Evolutionary conservation across 1,139 yeast species (phyloP).

Genomic region (Yamadazyma dendronema): DNA sequence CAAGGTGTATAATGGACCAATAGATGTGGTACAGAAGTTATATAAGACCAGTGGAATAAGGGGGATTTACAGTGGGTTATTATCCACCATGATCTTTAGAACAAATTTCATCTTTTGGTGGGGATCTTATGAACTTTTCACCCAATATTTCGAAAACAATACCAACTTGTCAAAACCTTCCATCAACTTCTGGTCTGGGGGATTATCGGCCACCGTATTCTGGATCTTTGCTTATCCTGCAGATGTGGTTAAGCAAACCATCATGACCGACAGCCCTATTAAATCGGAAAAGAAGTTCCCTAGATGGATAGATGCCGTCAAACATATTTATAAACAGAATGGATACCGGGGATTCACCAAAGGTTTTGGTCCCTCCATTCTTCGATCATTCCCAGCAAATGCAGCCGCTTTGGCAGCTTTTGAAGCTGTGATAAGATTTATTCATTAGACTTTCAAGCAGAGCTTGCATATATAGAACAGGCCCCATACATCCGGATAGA

Average conservation of each 20-base stretch:
- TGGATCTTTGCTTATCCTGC: slow-evolving; percentile 91
- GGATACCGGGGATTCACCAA: slow-evolving; percentile 82
- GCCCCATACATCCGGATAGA: too few relatives aligned
- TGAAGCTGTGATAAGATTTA: slow-evolving; percentile 72
- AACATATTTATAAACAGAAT: slow-evolving; percentile 57
- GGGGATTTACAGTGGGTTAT: slow-evolving; percentile 74
- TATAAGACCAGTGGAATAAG: slow-evolving; percentile 61
- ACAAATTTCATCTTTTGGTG: slow-evolving; percentile 90
- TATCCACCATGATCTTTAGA: slow-evolving; percentile 85
- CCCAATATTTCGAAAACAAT: slow-evolving; percentile 62
- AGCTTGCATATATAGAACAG: neutral
- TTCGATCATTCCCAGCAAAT: slow-evolving; percentile 94
- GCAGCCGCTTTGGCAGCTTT: slow-evolving; percentile 93
- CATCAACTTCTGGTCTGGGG: slow-evolving; percentile 90
- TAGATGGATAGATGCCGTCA: slow-evolving; percentile 72
- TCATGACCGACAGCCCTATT: slow-evolving; percentile 76
- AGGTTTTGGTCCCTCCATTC: slow-evolving; percentile 92
- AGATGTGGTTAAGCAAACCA: slow-evolving; percentile 85
- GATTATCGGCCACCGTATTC: slow-evolving; percentile 78
- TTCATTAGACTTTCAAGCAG: slow-evolving; percentile 44
- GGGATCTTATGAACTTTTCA: slow-evolving; percentile 85
- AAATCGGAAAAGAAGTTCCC: slow-evolving; percentile 62
- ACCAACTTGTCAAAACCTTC: slow-evolving; percentile 66
- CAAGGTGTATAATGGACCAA: slow-evolving; percentile 72
- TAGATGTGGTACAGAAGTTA: slow-evolving; percentile 62